Percentiles rank a stretch among this genome's conserved stretches.
These are phyloP conservation scores for Pseudopediastrum boryanum DNA, from an alignment of 139 green algal species.

Conservation along the genomic window DNA sequence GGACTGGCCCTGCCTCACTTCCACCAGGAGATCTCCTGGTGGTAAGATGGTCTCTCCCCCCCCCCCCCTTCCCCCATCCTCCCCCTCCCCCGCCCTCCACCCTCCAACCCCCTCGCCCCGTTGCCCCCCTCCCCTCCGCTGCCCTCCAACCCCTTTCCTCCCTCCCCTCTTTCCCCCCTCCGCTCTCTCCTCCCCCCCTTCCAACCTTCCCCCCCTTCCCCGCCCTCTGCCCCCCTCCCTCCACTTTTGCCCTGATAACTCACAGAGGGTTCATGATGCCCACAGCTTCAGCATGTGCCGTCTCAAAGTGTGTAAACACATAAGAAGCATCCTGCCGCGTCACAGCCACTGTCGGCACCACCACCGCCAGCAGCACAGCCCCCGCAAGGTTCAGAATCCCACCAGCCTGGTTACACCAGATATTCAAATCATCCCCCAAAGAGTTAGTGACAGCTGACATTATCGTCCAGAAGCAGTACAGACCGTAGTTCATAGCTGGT, in stretches of 20 bases:
- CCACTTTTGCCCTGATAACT: not conserved
- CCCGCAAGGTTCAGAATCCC: constrained; percentile 3
- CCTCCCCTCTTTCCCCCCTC: no score
- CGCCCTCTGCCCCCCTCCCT: no score
- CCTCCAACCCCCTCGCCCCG: no score
- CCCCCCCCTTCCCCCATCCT: no score
- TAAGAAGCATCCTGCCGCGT: constrained; percentile 4
- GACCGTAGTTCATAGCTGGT: constrained; percentile 10
- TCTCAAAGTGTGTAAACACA: constrained; percentile 30
- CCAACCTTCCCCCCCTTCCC: no score
- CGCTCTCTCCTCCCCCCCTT: no score
- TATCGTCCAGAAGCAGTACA: not conserved
- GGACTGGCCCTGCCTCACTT: no score
- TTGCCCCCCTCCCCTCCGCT: no score
- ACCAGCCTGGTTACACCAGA: constrained; percentile 13
- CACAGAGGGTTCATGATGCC: constrained; percentile 18
- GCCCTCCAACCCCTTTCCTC: no score
- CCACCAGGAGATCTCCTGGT: no score
- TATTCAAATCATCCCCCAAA: constrained; percentile 5
- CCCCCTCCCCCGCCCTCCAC: no score
- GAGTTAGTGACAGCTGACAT: not conserved
- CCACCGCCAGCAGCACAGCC: not conserved
- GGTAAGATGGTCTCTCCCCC: no score
- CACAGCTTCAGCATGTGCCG: not conserved
- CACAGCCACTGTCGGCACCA: constrained; percentile 5